Evolutionary conservation across 768 basidiomycete genomes (phyloP).

Genomic region (Lactarius psammicola): DNA sequence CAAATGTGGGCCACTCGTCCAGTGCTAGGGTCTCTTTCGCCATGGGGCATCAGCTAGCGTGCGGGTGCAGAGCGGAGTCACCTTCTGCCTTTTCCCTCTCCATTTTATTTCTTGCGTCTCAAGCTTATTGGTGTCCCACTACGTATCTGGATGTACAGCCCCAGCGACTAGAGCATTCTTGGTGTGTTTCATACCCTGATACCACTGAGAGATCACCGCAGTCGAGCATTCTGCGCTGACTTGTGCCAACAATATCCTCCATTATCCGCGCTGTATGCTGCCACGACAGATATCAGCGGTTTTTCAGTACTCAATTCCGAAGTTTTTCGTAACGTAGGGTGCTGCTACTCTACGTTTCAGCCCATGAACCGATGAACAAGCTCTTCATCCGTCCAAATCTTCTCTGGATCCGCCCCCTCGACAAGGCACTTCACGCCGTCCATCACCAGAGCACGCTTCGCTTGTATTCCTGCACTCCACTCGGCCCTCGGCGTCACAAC

Average conservation of each 20-base stretch:
- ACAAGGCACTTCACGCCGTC: conserved; percentile 50
- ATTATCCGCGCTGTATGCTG: neutral
- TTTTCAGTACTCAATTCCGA: neutral
- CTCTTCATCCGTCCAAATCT: conserved; percentile 22
- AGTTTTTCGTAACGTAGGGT: neutral
- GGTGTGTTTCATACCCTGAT: neutral
- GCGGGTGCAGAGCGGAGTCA: neutral
- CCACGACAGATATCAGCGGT: neutral
- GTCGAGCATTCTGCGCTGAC: neutral
- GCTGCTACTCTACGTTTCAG: neutral
- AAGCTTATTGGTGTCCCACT: neutral
- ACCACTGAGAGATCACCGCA: neutral
- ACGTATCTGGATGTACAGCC: neutral
- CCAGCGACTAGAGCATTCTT: neutral
- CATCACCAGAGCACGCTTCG: conserved; percentile 47
- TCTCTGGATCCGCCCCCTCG: conserved; percentile 20
- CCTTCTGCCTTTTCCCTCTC: neutral
- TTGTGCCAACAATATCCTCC: neutral
- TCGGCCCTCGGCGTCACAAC: conserved; percentile 46
- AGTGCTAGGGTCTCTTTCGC: neutral
- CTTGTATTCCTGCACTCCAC: conserved; percentile 50
- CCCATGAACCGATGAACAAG: conserved; percentile 8
- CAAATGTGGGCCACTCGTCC: neutral
- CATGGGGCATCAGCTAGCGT: neutral
- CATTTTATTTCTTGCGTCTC: neutral